Evolutionary conservation across 2,329 filamentous ascomycete species (phyloP), one percentile per base, ranked within the genome.

Genomic region (Scleromitrula shiraiana): DNA sequence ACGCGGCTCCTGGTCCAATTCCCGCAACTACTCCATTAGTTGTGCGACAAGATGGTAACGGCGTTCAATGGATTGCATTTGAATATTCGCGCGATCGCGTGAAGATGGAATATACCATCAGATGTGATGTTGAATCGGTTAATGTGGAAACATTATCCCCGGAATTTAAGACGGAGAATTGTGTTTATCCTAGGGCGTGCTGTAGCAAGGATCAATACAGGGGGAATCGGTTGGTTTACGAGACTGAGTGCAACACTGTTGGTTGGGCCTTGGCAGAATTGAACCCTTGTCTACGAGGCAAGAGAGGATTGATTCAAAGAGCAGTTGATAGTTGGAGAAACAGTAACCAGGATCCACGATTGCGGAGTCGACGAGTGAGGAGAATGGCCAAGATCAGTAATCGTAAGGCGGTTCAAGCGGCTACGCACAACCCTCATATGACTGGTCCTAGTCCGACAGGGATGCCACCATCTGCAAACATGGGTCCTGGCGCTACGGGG

Each of bases 71-170:
- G 93, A 97, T 97, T 62, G 89, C 89, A 0, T 98, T 97, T 54
- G 93, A 98, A 67, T 98, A 98, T 66, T 97, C 91, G 9, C 82
- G 91, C 52, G 91, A 98, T 64, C 78, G 91, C 38, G 90, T 97
- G 57, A 98, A 98, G 79, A 95, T 97, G 89, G 90, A 97, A 68
- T 98, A 98, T 70, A 96, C 90, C 1, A 98, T 98, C 61, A 84
- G 93, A 44, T 97, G 93, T 65, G 93, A 97, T 60, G 93, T 97
- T 17, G 93, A 97, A 70, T 96, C 90, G 0, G 89, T 98, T 53
- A 89, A 90, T 63, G 89, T 91, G 37, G 89, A 96, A 48, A 83
- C 83, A 53, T 76, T 98, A 15, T 78, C 80, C 37, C 74, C 80
- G 55, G 91, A 97, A 56, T 97, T 97, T 77, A 97, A 95, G 74